Evolutionary conservation across 306 rosid species (phyloP).

Genomic region (Betula pendula): DNA sequence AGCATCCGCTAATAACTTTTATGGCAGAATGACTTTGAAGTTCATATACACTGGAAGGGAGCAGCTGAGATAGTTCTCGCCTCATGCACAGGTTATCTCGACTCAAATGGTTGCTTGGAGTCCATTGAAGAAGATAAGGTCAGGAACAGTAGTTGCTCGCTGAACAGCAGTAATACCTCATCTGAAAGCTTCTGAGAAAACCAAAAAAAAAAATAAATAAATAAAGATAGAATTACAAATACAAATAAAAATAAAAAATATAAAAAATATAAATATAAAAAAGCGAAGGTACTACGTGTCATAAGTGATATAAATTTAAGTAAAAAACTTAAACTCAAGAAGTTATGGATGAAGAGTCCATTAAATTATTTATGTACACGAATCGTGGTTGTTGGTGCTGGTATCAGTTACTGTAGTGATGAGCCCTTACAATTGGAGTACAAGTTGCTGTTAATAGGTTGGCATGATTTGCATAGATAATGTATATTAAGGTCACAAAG

Average conservation of each 20-base stretch:
- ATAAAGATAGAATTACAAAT: neutral
- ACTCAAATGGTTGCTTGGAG: constrained; percentile 60
- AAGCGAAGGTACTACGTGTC: constrained; percentile 6
- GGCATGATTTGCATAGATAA: neutral
- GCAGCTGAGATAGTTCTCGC: constrained; percentile 90
- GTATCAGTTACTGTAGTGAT: constrained; percentile 22
- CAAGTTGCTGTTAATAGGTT: neutral
- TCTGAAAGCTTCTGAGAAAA: constrained; percentile 28
- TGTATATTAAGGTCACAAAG: neutral
- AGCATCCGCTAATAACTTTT: constrained; percentile 25
- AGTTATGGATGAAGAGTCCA: constrained; percentile 16
- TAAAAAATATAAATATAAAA: neutral
- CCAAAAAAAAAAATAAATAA: constrained; percentile 22
- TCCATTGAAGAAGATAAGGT: constrained; percentile 70
- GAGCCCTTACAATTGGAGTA: constrained; percentile 6
- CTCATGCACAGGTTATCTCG: constrained; percentile 68
- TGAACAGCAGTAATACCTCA: neutral
- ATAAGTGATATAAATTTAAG: constrained; percentile 13
- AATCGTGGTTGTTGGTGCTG: constrained; percentile 20
- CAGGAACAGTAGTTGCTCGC: constrained; percentile 27
- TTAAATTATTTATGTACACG: constrained; percentile 13
- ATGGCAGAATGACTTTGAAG: constrained; percentile 61
- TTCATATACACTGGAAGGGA: constrained; percentile 95
- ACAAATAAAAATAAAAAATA: too few relatives aligned
- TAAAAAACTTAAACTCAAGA: constrained; percentile 18